Evolutionary conservation across 208 protist genomes (phyloP), one percentile per base, ranked within the genome.

Genomic region (Wallacemonas sp.): DNA sequence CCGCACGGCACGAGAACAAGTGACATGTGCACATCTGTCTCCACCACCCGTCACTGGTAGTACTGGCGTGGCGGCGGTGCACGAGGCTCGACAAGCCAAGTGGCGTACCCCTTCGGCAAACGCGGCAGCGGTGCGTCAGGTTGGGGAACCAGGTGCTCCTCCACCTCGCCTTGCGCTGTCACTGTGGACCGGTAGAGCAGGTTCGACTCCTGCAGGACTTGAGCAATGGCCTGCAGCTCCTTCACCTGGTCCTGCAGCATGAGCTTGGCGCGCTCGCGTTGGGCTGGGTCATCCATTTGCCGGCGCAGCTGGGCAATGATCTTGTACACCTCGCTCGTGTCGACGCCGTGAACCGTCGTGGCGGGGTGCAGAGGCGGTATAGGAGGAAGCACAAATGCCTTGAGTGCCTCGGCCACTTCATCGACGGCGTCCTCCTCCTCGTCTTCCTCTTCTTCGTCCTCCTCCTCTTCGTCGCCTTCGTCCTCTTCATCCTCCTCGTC

Each of bases 171-270:
- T 39, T 25, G 23, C 25, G 75, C 63, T 20, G 77, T 77, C 50
- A 84, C 74, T 3, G 52, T 68, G 16, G 71, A 25, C 3, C 82
- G 80, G 29, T 71, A 72, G 22, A 93, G 82, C 4, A 85, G 70
- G 20, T 77, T 55, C 3, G 82, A 77, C 62, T 93, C 84, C 48
- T 93, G 87, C 54, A 91, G 75, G 39, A 91, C 84, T 33, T 81
- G 81, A 25, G 84, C 71, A 3, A 91, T 84, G 1, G 84, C 84
- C n/a, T 86, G 55, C 49, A 91, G 69, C 16, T 84, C 72, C 16
- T 83, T 76, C 1, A 81, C 73, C 57, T 93, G 84, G 39, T 77
- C 76, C 41, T 79, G 67, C 55, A 91, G 68, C 74, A 87, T 89
- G n/a, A 44, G 61, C 62, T 79, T 81, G 10, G 82, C 84, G 26